Evolutionary conservation across 1,284 basidiomycete genomes (phyloP), one percentile per base, ranked within the genome.

Genomic region (Cryptococcus jaspeensis): DNA sequence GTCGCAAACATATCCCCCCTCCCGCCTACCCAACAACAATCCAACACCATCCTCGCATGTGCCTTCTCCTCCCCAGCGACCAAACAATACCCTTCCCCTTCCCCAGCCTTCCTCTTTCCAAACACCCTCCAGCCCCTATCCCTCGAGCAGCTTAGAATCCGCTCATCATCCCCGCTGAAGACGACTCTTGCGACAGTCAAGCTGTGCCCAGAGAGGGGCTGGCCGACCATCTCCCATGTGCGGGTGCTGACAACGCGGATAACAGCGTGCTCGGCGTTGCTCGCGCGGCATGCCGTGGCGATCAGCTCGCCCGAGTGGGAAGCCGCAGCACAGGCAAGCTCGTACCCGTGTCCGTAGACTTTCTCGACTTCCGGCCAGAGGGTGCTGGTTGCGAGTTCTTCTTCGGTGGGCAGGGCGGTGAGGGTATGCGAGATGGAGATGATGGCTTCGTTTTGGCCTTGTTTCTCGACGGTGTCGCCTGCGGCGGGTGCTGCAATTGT

Each of bases 361-460:
- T 99, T 99, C 71, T 99, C 95, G 1, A 87, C 81, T 78, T 99
- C 96, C 0, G 95, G 95, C 96, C 96, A 99, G 0, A 99, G 82
- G 0, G 95, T 98, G 13, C 85, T 83, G 0, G 86, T 84, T 0
- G 90, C 86, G 0, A 99, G 82, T 74, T 82, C 79, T 54, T 82
- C 82, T 61, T 83, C 82, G 2, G 78, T 79, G 0, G 83, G 82
- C 11, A 82, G 74, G n/a, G 69, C 52, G 1, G 71, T 69, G 32
- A 79, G 62, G 2, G 72, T 67, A 9, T 66, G 60, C 0, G 76
- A 75, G 9, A 79, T 71, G 12, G 76, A 77, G 51, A 78, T 70
- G 42, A 70, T 70, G 18, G 75, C 71, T 55, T 70, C 64, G 41
- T 74, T 73, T 43, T 65, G 62, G 16, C 69, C 67, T 47, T 68